phyloP scores from a whole-genome alignment of 441 rosid species.

The Kokia cookei region DNA sequence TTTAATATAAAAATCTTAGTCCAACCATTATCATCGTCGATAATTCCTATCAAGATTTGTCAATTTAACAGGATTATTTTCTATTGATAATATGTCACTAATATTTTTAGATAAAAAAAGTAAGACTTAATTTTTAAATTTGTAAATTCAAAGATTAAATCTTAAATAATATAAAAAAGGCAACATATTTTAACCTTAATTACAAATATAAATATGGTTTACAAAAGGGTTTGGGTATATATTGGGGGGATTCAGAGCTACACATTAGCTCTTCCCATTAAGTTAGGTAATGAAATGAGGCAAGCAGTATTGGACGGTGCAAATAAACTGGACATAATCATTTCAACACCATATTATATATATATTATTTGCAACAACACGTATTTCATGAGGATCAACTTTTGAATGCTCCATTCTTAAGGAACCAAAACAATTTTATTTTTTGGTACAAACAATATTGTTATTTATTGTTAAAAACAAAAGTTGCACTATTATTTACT shows the following conservation, averaged over 20 bases:
- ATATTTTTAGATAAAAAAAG: too few species aligned
- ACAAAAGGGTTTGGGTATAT: neutral
- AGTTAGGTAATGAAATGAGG: neutral
- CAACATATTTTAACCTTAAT: too few species aligned
- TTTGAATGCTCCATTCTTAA: neutral
- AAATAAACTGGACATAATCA: neutral
- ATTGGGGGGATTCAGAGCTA: neutral
- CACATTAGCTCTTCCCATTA: neutral
- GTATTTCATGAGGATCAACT: neutral
- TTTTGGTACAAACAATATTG: neutral
- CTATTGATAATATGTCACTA: too few species aligned
- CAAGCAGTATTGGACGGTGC: conserved; percentile 4
- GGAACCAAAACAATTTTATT: neutral
- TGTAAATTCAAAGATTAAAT: too few species aligned
- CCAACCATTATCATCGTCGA: too few species aligned
- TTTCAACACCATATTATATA: neutral
- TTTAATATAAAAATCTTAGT: too few species aligned
- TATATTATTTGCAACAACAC: neutral
- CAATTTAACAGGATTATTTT: too few species aligned
- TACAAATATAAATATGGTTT: neutral
- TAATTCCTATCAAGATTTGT: too few species aligned
- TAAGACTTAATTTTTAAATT: too few species aligned
- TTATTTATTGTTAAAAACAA: neutral
- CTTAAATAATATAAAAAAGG: too few species aligned
- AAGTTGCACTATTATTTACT: neutral